Percentiles rank a stretch among this genome's conserved stretches.
Evolutionary conservation across 306 rosid species (phyloP).

Genomic region (Cicer bijugum): DNA sequence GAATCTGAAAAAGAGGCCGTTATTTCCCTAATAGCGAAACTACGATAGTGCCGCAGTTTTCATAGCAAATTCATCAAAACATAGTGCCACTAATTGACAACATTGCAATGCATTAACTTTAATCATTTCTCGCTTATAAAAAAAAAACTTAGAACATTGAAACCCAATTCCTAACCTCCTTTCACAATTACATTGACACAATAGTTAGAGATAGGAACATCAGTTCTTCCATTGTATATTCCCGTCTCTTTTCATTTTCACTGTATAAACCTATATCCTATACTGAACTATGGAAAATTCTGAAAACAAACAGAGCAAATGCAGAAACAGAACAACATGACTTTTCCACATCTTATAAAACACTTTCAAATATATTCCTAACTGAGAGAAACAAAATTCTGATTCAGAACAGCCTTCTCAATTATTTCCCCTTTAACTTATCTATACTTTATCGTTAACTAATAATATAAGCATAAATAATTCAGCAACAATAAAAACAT

Average conservation of each 20-base stretch:
- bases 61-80: no score
- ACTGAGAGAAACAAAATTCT: constrained; percentile 14
- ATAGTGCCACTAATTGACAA: no score
- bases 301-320: constrained; percentile 16
- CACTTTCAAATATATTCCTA: constrained; percentile 35
- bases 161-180: constrained; percentile 17
- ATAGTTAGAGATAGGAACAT: constrained; percentile 28
- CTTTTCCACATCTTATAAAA: constrained; percentile 1
- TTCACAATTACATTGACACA: constrained; percentile 17
- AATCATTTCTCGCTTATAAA: no score
- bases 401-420: constrained; percentile 12
- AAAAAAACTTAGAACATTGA: neutral
- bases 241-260: constrained; percentile 27
- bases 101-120: no score
- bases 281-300: constrained; percentile 19
- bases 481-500: constrained; percentile 2
- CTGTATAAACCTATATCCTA: constrained; percentile 32
- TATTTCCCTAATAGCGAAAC: no score
- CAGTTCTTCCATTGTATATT: constrained; percentile 13
- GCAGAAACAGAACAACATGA: constrained; percentile 16
- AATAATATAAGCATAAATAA: neutral
- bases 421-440: constrained; percentile 4
- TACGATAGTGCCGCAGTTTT: no score
- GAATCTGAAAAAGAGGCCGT: no score
- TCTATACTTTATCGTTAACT: neutral